Percentiles rank a stretch among this genome's conserved stretches.
These are phyloP conservation scores for Niveomyces coronatus DNA, from an alignment of 2,329 filamentous ascomycete genomes.

Conservation along the genomic window DNA sequence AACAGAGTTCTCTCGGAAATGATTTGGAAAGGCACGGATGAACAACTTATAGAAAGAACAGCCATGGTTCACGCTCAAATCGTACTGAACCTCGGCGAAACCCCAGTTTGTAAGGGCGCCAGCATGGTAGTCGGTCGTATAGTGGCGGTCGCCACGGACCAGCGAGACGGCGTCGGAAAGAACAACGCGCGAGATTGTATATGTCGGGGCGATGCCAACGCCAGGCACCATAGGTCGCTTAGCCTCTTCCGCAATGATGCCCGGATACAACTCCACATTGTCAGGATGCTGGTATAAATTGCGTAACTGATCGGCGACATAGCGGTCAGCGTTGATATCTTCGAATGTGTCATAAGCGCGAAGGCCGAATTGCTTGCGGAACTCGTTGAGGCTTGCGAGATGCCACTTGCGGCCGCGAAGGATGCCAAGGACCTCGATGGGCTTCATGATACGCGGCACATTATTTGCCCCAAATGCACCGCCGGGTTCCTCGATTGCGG, in stretches of 20 bases:
- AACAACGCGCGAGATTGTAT: slow-evolving; percentile 67
- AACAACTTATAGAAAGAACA: slow-evolving; percentile 81
- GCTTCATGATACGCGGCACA: slow-evolving; percentile 62
- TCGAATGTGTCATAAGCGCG: slow-evolving; percentile 69
- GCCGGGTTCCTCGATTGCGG: slow-evolving; percentile 67
- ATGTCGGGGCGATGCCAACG: slow-evolving; percentile 64
- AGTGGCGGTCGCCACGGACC: slow-evolving; percentile 68
- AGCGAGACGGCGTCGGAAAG: slow-evolving; percentile 71
- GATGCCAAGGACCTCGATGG: slow-evolving; percentile 73
- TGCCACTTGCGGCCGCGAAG: slow-evolving; percentile 70
- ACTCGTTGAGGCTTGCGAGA: slow-evolving; percentile 70
- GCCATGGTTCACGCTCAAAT: slow-evolving; percentile 66
- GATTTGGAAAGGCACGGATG: slow-evolving; percentile 66
- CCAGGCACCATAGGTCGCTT: slow-evolving; percentile 66
- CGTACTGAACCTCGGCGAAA: slow-evolving; percentile 62
- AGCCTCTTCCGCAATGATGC: slow-evolving; percentile 63
- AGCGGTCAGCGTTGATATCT: slow-evolving; percentile 71
- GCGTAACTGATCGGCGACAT: slow-evolving; percentile 53
- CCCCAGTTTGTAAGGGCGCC: slow-evolving; percentile 76
- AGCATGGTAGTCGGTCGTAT: slow-evolving; percentile 67
- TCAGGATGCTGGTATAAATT: slow-evolving; percentile 70
- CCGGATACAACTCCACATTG: slow-evolving; percentile 71
- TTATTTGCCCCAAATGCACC: slow-evolving; percentile 64
- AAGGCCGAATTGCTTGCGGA: slow-evolving; percentile 70
- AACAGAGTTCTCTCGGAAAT: slow-evolving; percentile 67